phyloP scores from a whole-genome alignment of 441 rosid genomes.

The Capsella rubella region DNA sequence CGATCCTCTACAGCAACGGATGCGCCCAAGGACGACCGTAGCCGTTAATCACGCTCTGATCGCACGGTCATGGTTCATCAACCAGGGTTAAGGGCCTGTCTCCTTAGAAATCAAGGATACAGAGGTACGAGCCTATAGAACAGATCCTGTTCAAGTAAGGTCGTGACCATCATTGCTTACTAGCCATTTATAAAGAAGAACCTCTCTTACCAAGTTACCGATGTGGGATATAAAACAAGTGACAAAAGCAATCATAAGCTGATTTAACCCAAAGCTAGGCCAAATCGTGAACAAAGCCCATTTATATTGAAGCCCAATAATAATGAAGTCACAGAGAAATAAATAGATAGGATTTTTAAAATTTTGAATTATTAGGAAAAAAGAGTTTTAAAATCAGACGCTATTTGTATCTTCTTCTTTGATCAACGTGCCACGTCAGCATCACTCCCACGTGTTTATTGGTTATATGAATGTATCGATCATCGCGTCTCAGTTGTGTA shows the following conservation, averaged over 20 bases:
- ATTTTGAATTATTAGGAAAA: not conserved
- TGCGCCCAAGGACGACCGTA: not conserved
- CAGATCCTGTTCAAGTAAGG: constrained; percentile 25
- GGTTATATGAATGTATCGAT: not conserved
- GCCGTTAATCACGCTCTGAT: constrained; percentile 1
- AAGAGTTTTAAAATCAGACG: constrained; percentile 32
- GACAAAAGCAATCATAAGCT: not conserved
- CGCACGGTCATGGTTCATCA: not conserved
- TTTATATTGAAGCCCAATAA: not conserved
- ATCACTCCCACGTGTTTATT: not conserved
- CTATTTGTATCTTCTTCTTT: not conserved
- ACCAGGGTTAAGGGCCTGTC: constrained; percentile 8
- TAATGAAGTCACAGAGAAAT: too few species aligned
- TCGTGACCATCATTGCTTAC: not conserved
- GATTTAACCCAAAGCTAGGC: not conserved
- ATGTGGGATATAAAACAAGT: not conserved
- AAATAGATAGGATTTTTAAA: too few species aligned
- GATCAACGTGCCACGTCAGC: constrained; percentile 35
- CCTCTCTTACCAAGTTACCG: fast-evolving
- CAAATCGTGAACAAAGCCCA: not conserved
- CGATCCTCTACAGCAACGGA: constrained; percentile 26
- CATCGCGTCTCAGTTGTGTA: not conserved
- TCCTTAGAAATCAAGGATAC: constrained; percentile 4
- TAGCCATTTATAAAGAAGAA: not conserved
- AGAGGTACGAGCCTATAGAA: constrained; percentile 19